Evolutionary conservation across 2,329 filamentous ascomycete genomes (phyloP), one percentile per base, ranked within the genome.

Genomic region (Fusarium begoniae): DNA sequence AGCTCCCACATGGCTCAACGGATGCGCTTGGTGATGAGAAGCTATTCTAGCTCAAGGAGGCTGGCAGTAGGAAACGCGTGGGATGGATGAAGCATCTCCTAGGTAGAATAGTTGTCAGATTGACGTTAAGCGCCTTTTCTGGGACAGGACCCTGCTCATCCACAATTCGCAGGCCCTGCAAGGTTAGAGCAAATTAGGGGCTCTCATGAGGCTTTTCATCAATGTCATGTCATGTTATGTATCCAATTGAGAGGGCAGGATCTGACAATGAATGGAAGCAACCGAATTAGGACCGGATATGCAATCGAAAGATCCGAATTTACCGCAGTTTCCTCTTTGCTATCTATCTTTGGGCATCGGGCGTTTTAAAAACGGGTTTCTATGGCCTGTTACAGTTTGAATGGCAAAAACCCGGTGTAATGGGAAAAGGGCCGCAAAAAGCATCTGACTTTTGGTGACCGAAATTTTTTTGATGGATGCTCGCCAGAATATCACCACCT

Each of bases 371-470:
- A 68, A 70, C 61, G 61, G 70, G 61, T 53, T 73, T 57, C 41
- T 43, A 63, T 73, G 72, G 57, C 48, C 57, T 75, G 72, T 72
- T 74, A 37, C 53, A 41, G 41, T 37, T 41, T 40, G 28, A 43
- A 69, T 61, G 72, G 71, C 47, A 57, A 48, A 74, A 64, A 51
- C 61, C 68, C 72, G 72, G 64, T 75, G 70, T 55, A 58, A 73
- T 70, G 68, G 63, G 38, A 74, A 75, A 74, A 63, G 72, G 72
- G 72, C 72, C 72, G 72, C 40, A 57, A 73, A 70, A 74, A 74
- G 72, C 72, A 74, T 73, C 72, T 73, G 72, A 74, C 72, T 62
- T 53, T 28, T 58, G 44, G 58, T 50, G 67, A 56, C 54, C 45
- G 32, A 40, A 35, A 12, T 7, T 50, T 48, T 48, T 48, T 63